Evolutionary conservation across 2,329 filamentous ascomycete species (phyloP).

Genomic region (Trichophyton simii): DNA sequence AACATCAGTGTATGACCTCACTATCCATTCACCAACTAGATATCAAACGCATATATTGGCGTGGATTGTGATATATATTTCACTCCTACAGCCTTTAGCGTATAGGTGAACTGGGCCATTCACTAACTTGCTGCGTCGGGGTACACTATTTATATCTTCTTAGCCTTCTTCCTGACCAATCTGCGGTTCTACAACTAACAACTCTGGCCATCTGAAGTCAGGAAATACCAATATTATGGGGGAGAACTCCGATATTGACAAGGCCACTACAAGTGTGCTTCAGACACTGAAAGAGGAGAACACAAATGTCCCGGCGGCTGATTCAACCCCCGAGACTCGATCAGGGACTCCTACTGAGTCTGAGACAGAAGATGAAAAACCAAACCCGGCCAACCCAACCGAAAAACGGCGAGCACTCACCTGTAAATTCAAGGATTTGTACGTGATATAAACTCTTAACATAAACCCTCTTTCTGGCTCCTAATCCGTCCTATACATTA

Average conservation of each 20-base stretch:
- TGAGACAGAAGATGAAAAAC: not conserved
- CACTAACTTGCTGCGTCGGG: not conserved
- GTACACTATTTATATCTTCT: too few relatives aligned
- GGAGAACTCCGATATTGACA: not conserved
- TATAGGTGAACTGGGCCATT: not conserved
- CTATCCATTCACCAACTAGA: not conserved
- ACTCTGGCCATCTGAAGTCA: not conserved
- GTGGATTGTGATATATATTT: not conserved
- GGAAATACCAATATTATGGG: not conserved
- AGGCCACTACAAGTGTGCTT: not conserved
- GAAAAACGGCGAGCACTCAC: slow-evolving; percentile 41
- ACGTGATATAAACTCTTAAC: slow-evolving; percentile 15
- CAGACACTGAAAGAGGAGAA: not conserved
- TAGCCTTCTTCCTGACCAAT: not conserved
- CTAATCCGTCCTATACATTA: slow-evolving; percentile 13
- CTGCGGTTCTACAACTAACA: not conserved
- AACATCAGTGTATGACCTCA: not conserved
- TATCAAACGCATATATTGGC: not conserved
- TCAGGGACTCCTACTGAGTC: not conserved
- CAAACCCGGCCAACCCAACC: slow-evolving; percentile 18
- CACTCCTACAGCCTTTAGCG: not conserved
- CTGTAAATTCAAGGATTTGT: slow-evolving; percentile 39
- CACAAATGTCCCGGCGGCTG: not conserved
- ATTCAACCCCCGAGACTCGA: not conserved
- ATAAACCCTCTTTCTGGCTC: not conserved